Conservation (phyloP, 225 moss, liverwort and hornwort species). For the Anthoceros angustus region DNA sequence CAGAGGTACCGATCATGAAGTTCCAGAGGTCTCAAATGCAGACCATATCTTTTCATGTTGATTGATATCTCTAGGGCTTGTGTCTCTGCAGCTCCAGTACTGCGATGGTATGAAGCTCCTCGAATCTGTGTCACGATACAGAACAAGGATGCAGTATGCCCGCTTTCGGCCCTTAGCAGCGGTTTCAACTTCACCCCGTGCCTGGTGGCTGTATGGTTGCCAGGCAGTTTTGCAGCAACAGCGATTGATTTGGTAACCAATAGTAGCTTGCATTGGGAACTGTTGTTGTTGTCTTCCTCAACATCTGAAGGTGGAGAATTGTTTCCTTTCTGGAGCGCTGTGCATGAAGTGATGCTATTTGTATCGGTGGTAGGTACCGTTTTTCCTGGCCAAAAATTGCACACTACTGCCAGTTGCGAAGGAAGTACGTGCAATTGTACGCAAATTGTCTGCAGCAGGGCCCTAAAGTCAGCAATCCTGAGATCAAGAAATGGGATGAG, state of each 20-base stretch:
- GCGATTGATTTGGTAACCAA: constrained; percentile 70
- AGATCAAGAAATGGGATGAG: constrained; percentile 79
- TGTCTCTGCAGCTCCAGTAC: constrained; percentile 58
- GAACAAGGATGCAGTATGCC: constrained; percentile 71
- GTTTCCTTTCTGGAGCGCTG: too few species aligned
- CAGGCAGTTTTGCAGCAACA: constrained; percentile 93
- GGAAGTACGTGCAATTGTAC: constrained; percentile 72
- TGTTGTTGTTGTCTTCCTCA: constrained; percentile 1
- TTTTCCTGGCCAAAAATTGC: constrained; percentile 72
- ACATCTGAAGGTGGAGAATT: background rate
- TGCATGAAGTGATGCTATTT: background rate
- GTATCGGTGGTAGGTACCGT: constrained; percentile 52
- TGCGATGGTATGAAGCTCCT: constrained; percentile 98
- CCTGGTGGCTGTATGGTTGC: constrained; percentile 96
- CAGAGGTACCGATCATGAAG: constrained; percentile 41
- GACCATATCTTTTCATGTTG: background rate
- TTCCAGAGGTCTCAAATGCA: background rate
- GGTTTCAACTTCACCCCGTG: constrained; percentile 41
- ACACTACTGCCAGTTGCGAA: constrained; percentile 58
- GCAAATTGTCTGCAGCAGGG: constrained; percentile 78
- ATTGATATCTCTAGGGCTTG: background rate
- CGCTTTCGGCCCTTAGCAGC: constrained; percentile 72
- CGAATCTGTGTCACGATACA: constrained; percentile 72
- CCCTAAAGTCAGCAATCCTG: constrained; percentile 76
- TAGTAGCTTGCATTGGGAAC: background rate